phyloP scores from a whole-genome alignment of 345 rosid genomes.

The Eucalyptus paniculata region DNA sequence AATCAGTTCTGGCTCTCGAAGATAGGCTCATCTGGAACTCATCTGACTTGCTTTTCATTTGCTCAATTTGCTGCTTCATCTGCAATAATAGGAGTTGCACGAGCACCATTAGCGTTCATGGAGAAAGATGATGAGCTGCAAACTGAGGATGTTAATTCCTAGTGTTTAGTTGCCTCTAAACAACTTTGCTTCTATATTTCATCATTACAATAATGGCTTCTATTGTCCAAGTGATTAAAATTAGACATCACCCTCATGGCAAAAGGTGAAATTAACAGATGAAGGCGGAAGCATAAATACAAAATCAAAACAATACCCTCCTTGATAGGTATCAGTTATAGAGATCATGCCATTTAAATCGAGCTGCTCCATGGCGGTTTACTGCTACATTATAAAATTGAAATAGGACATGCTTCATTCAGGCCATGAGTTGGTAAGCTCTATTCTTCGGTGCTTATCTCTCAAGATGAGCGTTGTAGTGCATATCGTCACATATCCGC shows the following conservation, averaged over 20 bases:
- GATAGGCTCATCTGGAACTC: constrained; percentile 27
- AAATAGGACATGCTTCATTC: not conserved
- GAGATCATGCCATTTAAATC: not conserved
- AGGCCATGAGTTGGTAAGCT: not conserved
- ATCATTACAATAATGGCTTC: too few relatives aligned
- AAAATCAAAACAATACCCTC: too few relatives aligned
- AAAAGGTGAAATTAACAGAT: too few relatives aligned
- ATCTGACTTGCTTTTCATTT: constrained; percentile 27
- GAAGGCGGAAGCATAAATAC: too few relatives aligned
- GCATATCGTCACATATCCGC: not conserved
- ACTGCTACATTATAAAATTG: not conserved
- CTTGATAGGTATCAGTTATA: too few relatives aligned
- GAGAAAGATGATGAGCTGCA: not conserved
- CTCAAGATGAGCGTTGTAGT: not conserved
- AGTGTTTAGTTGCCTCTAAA: too few relatives aligned
- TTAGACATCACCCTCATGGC: too few relatives aligned
- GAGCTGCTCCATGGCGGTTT: not conserved
- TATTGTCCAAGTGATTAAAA: too few relatives aligned
- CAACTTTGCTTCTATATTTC: too few relatives aligned
- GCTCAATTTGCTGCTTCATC: constrained; percentile 15
- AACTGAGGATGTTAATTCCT: not conserved
- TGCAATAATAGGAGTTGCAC: not conserved
- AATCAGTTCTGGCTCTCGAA: too few relatives aligned
- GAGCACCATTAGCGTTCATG: not conserved
- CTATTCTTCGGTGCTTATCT: not conserved